Percentiles rank a stretch among this genome's conserved stretches.
phyloP scores from a whole-genome alignment of 345 rosid species.

The Brassica juncea region DNA sequence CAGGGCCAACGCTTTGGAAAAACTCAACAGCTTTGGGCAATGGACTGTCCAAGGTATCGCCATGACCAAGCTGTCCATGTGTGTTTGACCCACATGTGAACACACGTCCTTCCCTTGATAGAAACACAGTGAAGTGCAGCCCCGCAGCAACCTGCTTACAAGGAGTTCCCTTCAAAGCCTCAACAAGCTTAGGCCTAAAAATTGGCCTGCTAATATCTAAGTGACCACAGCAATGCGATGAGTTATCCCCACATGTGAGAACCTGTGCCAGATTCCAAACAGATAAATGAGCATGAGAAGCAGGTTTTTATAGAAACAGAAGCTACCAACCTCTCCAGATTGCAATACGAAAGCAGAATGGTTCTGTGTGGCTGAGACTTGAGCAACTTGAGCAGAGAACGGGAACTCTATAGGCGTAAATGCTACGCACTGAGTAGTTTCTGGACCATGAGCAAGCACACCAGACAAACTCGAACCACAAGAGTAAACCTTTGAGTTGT shows the following conservation, averaged over 20 bases:
- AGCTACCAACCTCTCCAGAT: conserved; percentile 83
- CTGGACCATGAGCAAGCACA: conserved; percentile 94
- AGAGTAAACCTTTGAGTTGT: conserved; percentile 82
- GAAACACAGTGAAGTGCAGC: conserved; percentile 81
- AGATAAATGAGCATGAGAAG: background rate
- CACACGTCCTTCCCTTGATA: conserved; percentile 74
- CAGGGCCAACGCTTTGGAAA: conserved; percentile 58
- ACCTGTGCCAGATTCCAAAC: conserved; percentile 49
- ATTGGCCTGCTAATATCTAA: conserved; percentile 73
- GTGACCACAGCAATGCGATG: conserved; percentile 88
- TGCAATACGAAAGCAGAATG: conserved; percentile 86
- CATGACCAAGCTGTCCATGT: conserved; percentile 94
- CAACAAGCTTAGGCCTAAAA: conserved; percentile 83
- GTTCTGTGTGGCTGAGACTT: conserved; percentile 88
- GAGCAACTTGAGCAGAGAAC: conserved; percentile 57
- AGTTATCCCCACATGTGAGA: conserved; percentile 94
- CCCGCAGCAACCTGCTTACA: conserved; percentile 98
- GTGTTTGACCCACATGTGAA: conserved; percentile 81
- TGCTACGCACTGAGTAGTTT: conserved; percentile 86
- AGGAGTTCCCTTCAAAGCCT: conserved; percentile 73
- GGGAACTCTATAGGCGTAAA: conserved; percentile 77
- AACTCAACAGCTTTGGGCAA: conserved; percentile 64
- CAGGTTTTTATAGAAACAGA: background rate
- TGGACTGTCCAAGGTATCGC: conserved; percentile 76
- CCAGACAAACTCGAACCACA: conserved; percentile 90